A percentile compares a stretch with the other conserved stretches of the same genome.
These are phyloP conservation scores for Pseudevernia furfuracea DNA, from an alignment of 495 filamentous ascomycete species.

Conservation along the genomic window DNA sequence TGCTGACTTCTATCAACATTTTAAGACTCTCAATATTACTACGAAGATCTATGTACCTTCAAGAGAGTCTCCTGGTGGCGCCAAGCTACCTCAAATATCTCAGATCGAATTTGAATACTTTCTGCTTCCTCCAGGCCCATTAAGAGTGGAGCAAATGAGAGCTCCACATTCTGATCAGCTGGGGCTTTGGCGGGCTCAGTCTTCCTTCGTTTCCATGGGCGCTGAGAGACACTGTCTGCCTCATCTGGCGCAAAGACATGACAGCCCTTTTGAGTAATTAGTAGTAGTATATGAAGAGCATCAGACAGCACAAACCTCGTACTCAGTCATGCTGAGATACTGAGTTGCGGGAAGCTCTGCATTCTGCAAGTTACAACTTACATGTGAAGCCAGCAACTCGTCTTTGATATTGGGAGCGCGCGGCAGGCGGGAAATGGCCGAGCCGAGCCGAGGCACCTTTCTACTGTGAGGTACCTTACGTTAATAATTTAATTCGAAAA, in stretches of 20 bases:
- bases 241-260: slow-evolving; percentile 60
- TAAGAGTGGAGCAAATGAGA: slow-evolving; percentile 54
- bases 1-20: slow-evolving; percentile 32
- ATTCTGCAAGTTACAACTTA: too few species aligned
- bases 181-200: slow-evolving; percentile 34
- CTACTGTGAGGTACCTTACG: too few species aligned
- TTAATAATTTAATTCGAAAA: neutral
- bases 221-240: slow-evolving; percentile 28
- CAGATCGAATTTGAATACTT: slow-evolving; percentile 46
- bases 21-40: neutral
- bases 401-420: neutral
- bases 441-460: too few species aligned
- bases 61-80: slow-evolving; percentile 56
- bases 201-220: slow-evolving; percentile 60
- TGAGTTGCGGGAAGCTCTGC: neutral
- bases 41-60: slow-evolving; percentile 44
- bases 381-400: neutral
- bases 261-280: slow-evolving; percentile 44
- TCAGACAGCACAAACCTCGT: neutral
- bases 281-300: neutral
- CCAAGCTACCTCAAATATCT: slow-evolving; percentile 63
- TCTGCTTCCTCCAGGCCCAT: slow-evolving; percentile 51
- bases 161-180: slow-evolving; percentile 20
- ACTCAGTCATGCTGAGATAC: slow-evolving; percentile 9
- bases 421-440: neutral